phyloP scores from a whole-genome alignment of 306 rosid genomes.

The Hippophae rhamnoides region DNA sequence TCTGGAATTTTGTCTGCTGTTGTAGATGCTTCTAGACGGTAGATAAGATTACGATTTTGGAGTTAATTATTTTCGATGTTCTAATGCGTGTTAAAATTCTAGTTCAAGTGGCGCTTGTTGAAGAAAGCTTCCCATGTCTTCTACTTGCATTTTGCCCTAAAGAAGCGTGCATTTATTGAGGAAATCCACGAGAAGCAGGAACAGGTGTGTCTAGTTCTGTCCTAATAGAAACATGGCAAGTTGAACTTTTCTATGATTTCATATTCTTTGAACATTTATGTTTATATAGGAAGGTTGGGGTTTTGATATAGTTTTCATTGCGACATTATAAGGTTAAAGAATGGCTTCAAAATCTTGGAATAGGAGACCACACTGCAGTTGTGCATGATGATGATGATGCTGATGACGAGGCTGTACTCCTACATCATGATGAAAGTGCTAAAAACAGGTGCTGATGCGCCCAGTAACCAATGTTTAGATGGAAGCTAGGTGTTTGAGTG shows the following conservation, averaged over 20 bases:
- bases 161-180: conserved; percentile 73
- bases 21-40: background rate
- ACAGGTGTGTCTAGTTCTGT: conserved; percentile 50
- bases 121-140: conserved; percentile 96
- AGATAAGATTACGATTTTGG: background rate
- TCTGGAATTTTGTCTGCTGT: no score
- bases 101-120: conserved; percentile 75
- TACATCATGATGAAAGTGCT: conserved; percentile 49
- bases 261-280: background rate
- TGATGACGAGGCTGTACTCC: conserved; percentile 67
- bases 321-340: conserved; percentile 50
- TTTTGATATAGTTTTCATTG: background rate
- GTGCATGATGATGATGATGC: conserved; percentile 77
- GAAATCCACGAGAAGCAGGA: conserved; percentile 76
- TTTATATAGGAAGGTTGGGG: background rate
- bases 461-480: background rate
- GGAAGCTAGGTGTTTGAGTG: background rate
- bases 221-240: background rate
- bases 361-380: conserved; percentile 64
- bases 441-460: conserved; percentile 42
- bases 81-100: conserved; percentile 5
- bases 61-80: background rate
- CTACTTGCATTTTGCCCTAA: conserved; percentile 73
- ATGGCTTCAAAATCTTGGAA: conserved; percentile 85
- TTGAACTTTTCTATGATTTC: background rate